Evolutionary conservation across 345 rosid species (phyloP).

Genomic region (Populus euphratica): DNA sequence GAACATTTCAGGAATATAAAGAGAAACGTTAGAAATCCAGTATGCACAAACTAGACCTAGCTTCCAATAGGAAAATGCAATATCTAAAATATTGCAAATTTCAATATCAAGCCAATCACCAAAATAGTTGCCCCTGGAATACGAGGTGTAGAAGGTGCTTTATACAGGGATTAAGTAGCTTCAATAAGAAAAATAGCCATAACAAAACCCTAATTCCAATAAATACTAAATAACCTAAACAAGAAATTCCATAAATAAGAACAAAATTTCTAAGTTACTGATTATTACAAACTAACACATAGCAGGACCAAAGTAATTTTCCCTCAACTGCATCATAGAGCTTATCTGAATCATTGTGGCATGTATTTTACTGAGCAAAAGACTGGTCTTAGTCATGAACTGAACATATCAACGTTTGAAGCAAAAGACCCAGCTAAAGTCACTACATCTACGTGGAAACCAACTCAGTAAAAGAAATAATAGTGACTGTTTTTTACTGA

Average conservation of each 20-base stretch:
- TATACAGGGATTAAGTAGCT: not conserved
- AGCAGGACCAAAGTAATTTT: not conserved
- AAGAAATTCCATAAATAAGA: not conserved
- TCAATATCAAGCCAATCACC: not conserved
- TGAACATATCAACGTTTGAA: not conserved
- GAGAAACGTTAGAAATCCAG: too few relatives aligned
- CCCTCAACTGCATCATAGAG: not conserved
- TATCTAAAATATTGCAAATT: not conserved
- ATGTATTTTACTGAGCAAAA: not conserved
- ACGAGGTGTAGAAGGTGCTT: not conserved
- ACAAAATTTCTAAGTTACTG: not conserved
- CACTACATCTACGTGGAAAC: not conserved
- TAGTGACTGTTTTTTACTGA: not conserved
- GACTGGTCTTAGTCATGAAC: not conserved
- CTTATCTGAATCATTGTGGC: not conserved
- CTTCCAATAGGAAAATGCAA: not conserved
- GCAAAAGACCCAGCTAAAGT: too few relatives aligned
- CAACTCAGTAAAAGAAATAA: not conserved
- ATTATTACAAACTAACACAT: not conserved
- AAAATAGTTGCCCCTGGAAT: not conserved
- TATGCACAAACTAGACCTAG: too few relatives aligned
- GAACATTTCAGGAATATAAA: too few relatives aligned
- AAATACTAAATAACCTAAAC: not conserved
- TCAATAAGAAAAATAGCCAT: not conserved
- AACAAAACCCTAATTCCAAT: not conserved